Evolutionary conservation across 2,329 filamentous ascomycete genomes (phyloP).

Genomic region (Chaetomium sp.): DNA sequence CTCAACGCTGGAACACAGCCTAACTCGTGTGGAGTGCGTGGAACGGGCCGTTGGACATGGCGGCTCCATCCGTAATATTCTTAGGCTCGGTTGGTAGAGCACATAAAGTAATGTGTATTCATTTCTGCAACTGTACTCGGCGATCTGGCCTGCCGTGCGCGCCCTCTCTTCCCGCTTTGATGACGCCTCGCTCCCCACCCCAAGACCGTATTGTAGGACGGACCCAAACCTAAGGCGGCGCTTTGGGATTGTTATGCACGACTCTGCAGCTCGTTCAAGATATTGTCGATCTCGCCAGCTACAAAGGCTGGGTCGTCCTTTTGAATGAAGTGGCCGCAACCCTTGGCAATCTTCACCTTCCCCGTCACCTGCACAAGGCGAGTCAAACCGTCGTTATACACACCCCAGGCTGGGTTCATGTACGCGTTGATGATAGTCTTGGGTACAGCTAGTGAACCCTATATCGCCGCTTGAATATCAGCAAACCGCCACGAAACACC

Average conservation of each 20-base stretch:
- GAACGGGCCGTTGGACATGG: neutral
- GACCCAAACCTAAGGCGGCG: no score
- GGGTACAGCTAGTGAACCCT: conserved; percentile 39
- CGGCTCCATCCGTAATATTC: neutral
- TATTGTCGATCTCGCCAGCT: conserved; percentile 31
- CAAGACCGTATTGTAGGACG: neutral
- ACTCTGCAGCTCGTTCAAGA: conserved; percentile 23
- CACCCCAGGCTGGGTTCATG: conserved; percentile 55
- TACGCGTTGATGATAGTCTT: conserved; percentile 50
- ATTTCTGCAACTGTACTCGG: neutral
- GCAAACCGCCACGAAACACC: neutral
- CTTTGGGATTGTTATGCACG: neutral
- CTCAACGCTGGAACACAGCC: neutral
- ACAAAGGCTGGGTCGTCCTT: conserved; percentile 54
- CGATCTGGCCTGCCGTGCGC: neutral
- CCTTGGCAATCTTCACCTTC: conserved; percentile 44
- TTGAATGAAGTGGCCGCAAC: conserved; percentile 59
- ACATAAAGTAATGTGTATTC: conserved; percentile 13
- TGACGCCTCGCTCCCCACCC: no score
- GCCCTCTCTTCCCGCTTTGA: neutral
- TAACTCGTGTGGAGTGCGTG: no score
- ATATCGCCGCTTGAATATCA: neutral
- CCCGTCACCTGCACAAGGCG: conserved; percentile 46
- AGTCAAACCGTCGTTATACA: conserved; percentile 55
- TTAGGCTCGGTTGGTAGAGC: neutral